A percentile compares a stretch with the other conserved stretches of the same genome.
Conservation (phyloP, 768 basidiomycete species). For the Suillus brevipes region DNA sequence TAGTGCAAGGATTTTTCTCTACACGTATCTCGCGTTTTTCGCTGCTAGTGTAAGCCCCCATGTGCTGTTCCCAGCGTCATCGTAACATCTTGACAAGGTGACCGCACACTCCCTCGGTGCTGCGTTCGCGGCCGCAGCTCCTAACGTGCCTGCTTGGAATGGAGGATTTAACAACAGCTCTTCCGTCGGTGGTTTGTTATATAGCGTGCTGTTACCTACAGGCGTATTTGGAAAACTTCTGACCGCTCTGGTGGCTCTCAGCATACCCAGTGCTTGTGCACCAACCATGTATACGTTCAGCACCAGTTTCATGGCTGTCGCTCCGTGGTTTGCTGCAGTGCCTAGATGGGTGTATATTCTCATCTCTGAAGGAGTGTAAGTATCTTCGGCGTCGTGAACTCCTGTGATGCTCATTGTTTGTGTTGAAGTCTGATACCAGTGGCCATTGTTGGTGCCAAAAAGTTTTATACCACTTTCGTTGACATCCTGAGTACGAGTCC, state of each 20-base stretch:
- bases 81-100: constrained; percentile 25
- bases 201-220: constrained; percentile 37
- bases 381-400: neutral
- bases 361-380: constrained; percentile 46
- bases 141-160: constrained; percentile 39
- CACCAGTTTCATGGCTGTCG: constrained; percentile 44
- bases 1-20: constrained; percentile 42
- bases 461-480: constrained; percentile 46
- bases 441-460: constrained; percentile 45
- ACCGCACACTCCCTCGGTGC: constrained; percentile 45
- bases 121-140: constrained; percentile 45
- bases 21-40: constrained; percentile 48
- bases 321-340: constrained; percentile 33
- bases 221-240: constrained; percentile 50
- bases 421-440: constrained; percentile 43
- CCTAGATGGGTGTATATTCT: constrained; percentile 51
- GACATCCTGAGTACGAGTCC: constrained; percentile 38
- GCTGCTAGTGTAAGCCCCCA: constrained; percentile 38
- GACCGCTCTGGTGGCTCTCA: constrained; percentile 51
- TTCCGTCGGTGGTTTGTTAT: constrained; percentile 47
- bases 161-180: constrained; percentile 40
- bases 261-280: constrained; percentile 54
- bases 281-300: constrained; percentile 60
- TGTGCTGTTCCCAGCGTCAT: neutral
- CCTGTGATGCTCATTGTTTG: neutral